Conservation (phyloP, 139 green algal genomes). For the Pleodorina starrii region DNA sequence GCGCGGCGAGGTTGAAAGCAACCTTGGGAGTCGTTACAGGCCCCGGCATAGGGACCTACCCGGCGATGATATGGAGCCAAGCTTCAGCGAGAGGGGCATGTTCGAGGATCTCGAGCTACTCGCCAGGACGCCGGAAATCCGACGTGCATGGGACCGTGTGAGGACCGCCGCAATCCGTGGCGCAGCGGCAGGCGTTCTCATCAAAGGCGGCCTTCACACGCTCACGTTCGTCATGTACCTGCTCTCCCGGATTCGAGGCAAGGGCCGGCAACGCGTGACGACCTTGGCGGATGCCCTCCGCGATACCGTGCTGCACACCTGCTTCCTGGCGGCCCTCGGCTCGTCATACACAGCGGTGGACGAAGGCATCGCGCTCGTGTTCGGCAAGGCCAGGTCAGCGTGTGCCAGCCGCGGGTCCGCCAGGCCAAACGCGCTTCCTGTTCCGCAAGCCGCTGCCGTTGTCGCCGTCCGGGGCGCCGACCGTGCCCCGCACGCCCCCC, state of each 20-base stretch:
- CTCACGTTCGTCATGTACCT: conserved; percentile 49
- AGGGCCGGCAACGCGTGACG: background rate
- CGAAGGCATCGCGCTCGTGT: conserved; percentile 77
- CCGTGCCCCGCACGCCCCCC: no score
- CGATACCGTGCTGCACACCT: conserved; percentile 79
- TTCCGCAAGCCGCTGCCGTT: no score
- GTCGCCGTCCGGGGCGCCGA: no score
- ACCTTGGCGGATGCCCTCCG: conserved; percentile 50
- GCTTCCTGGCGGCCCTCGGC: conserved; percentile 79
- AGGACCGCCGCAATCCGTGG: conserved; percentile 43
- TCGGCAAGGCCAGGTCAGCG: conserved; percentile 76
- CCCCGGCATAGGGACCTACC: background rate
- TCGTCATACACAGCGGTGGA: conserved; percentile 82
- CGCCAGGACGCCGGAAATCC: background rate
- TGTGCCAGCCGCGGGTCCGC: no score
- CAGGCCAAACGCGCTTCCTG: no score
- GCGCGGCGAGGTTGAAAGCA: background rate
- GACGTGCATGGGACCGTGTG: conserved; percentile 10
- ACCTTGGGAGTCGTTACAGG: background rate
- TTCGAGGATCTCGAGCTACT: background rate
- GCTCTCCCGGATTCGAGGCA: conserved; percentile 7
- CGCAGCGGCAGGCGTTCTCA: conserved; percentile 38
- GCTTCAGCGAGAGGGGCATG: background rate
- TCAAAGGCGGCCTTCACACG: conserved; percentile 61
- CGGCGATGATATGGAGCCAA: background rate